These are phyloP conservation scores for Heterobasidion occidentale DNA, from an alignment of 1,284 basidiomycete genomes.

Conservation along the genomic window DNA sequence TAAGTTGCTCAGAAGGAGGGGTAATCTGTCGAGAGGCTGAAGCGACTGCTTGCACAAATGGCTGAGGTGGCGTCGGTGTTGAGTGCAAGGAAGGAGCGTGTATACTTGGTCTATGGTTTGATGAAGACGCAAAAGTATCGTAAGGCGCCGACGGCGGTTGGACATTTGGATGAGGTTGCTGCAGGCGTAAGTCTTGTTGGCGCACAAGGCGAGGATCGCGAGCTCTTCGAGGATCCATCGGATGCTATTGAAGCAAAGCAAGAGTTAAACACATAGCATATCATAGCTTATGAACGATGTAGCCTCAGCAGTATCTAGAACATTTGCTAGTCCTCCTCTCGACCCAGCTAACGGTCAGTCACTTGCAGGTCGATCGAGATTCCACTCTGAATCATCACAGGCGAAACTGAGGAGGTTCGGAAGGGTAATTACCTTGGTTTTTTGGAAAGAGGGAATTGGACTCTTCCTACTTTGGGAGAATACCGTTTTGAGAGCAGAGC, in stretches of 20 bases:
- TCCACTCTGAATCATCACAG: slow-evolving; percentile 84
- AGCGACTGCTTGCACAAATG: slow-evolving; percentile 19
- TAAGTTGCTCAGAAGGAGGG: slow-evolving; percentile 4
- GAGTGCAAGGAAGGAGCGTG: slow-evolving; percentile 17
- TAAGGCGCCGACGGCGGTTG: neutral
- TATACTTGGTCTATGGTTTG: slow-evolving; percentile 7
- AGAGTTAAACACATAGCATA: slow-evolving; percentile 8
- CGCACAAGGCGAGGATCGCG: slow-evolving; percentile 73
- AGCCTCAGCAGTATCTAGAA: slow-evolving; percentile 86
- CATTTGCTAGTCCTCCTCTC: slow-evolving; percentile 63
- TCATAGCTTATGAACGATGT: neutral
- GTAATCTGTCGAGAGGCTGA: slow-evolving; percentile 3
- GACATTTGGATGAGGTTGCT: slow-evolving; percentile 38
- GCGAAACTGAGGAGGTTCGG: slow-evolving; percentile 6
- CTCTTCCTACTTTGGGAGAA: no score
- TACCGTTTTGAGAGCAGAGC: no score
- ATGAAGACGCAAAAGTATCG: slow-evolving; percentile 20
- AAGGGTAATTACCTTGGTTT: neutral
- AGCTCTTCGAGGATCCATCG: slow-evolving; percentile 72
- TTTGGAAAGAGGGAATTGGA: neutral
- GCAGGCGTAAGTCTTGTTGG: slow-evolving; percentile 55
- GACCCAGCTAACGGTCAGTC: slow-evolving; percentile 40
- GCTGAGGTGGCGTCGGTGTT: slow-evolving; percentile 27
- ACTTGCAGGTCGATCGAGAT: slow-evolving; percentile 58
- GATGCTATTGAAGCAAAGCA: slow-evolving; percentile 6